Evolutionary conservation across 1,284 basidiomycete species (phyloP).

Genomic region (Cutaneotrichosporon dermatis): DNA sequence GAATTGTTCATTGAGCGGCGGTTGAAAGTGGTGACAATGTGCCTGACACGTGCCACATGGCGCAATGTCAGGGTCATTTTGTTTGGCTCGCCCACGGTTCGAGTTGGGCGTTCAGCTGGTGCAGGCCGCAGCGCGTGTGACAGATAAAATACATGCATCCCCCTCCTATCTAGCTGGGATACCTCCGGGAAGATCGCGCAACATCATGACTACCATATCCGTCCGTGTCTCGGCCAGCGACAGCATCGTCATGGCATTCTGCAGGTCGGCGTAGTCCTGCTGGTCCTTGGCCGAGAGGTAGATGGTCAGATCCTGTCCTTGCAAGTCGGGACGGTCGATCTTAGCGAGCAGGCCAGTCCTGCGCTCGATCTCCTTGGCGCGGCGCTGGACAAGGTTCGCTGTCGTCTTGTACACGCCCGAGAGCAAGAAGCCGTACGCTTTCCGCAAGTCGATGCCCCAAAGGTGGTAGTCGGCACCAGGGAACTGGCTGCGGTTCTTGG

Average conservation of each 20-base stretch:
- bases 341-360: slow-evolving; percentile 67
- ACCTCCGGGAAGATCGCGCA: slow-evolving; percentile 64
- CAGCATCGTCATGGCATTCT: slow-evolving; percentile 62
- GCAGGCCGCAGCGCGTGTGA: too few species aligned
- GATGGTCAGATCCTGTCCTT: slow-evolving; percentile 56
- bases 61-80: too few species aligned
- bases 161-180: slow-evolving; percentile 6
- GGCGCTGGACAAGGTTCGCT: slow-evolving; percentile 71
- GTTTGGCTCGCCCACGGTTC: too few species aligned
- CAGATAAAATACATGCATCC: not conserved
- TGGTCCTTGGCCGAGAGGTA: slow-evolving; percentile 43
- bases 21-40: too few species aligned
- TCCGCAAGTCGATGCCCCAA: slow-evolving; percentile 81
- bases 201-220: slow-evolving; percentile 76
- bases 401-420: slow-evolving; percentile 78
- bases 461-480: slow-evolving; percentile 52
- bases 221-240: slow-evolving; percentile 71
- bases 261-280: slow-evolving; percentile 44
- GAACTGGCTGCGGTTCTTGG: slow-evolving; percentile 62
- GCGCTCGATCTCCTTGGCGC: slow-evolving; percentile 65
- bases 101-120: too few species aligned
- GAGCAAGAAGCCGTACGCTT: slow-evolving; percentile 71
- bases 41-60: too few species aligned
- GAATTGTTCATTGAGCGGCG: too few species aligned
- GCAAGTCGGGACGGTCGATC: slow-evolving; percentile 71